Evolutionary conservation across 805 yeast genomes (phyloP).

Genomic region (Monosporozyma siamensis): DNA sequence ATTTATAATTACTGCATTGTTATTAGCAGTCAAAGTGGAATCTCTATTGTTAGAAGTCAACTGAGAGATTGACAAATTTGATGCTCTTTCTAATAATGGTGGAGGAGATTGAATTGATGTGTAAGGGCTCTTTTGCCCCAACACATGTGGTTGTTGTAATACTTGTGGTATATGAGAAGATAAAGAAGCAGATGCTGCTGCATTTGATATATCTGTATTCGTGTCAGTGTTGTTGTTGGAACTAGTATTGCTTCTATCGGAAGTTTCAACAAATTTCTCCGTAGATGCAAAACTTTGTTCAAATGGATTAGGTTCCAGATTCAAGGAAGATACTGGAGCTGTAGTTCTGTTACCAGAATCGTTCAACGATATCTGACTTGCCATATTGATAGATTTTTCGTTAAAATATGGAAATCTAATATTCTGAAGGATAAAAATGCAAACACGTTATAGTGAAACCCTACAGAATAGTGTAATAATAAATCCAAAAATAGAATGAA

Average conservation of each 20-base stretch:
- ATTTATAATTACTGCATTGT: neutral
- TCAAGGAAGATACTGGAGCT: conserved; percentile 38
- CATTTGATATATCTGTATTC: neutral
- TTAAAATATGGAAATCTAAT: too few relatives aligned
- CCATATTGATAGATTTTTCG: too few relatives aligned
- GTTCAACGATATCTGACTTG: neutral
- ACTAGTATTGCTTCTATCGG: neutral
- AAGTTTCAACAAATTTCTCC: conserved; percentile 7
- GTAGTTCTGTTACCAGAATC: neutral
- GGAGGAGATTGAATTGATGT: neutral
- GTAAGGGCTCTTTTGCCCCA: neutral
- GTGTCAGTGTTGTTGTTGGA: neutral
- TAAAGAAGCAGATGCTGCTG: neutral
- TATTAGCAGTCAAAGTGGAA: neutral
- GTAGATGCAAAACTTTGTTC: conserved; percentile 85
- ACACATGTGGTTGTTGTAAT: conserved; percentile 1
- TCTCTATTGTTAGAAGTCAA: neutral
- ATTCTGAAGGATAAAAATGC: too few relatives aligned
- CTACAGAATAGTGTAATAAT: too few relatives aligned
- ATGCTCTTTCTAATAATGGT: neutral
- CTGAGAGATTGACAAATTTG: conserved; percentile 4
- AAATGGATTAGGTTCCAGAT: conserved; percentile 88
- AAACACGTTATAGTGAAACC: too few relatives aligned
- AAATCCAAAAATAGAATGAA: too few relatives aligned
- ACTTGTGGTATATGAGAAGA: neutral